Base-by-base conservation (phyloP, 371 early-diverging fungal genomes). In the Mucor plumbeus region DNA sequence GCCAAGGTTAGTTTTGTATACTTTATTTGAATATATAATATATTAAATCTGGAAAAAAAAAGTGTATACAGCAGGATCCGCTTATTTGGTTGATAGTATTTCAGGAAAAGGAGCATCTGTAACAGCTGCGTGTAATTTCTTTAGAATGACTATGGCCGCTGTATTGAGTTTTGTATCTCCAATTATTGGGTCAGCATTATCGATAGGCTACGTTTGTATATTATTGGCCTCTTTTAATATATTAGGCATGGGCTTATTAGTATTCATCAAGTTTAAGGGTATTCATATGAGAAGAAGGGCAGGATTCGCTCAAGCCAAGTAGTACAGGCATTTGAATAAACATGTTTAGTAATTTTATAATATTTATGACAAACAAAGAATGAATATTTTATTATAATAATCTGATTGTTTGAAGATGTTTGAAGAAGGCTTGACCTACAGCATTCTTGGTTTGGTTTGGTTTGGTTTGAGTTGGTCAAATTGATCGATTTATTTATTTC, bases 81-180 rank as follows among this genome's bases (percentile, higher is more conserved):
- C 85, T 4, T 86, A 86, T 53, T 58, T 84, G 14, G 88, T 86
- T 17, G 83, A 86, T 56, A 62, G 79, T 3, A 73, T 86, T 7
- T 77, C 79, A 1, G 85, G 85, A 4, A 78, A 81, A 53, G 86
- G 86, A 1, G 84, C 86, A 8, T 85, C 85, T 3, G 80, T 82
- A 5, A 84, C 83, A 4, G 88, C 84, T 0, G 81, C 81, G 4
- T 82, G 78, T 33, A 85, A 84, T 58, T 74, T 88, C 31, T 69
- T 82, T 61, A 65, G 85, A 5, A 80, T 85, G 82, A 59, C 77
- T 10, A 62, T 82, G 72, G 85, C 86, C 6, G 80, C 81, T 63
- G 63, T 84, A 6, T n/a, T 70, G 13, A 84, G 85, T 36, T 61
- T 76, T 5, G 57, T 78, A 15, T 67, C 67, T 0, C 67, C 67